Percentiles rank a stretch among this genome's conserved stretches.
These are phyloP conservation scores for Grosmannia clavigera DNA, from an alignment of 2,329 filamentous ascomycete genomes.

Conservation along the genomic window DNA sequence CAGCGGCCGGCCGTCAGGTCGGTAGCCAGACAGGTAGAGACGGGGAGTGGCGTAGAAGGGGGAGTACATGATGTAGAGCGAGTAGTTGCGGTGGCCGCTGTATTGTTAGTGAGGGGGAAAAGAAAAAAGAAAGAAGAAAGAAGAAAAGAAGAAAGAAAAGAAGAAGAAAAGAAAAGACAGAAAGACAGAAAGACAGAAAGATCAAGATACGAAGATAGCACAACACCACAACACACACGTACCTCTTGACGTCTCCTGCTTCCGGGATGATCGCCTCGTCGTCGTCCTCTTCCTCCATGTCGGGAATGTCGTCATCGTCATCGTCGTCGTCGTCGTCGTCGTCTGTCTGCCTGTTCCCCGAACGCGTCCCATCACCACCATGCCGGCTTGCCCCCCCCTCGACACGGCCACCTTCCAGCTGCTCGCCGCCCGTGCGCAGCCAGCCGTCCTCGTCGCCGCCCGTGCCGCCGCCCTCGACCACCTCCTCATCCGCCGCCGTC, in stretches of 20 bases:
- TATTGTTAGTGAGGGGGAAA: background rate
- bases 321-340: slow-evolving; percentile 37
- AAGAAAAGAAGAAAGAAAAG: background rate
- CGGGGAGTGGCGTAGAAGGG: slow-evolving; percentile 94
- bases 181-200: too few relatives aligned
- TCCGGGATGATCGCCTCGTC: slow-evolving; percentile 94
- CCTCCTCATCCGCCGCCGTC: slow-evolving; percentile 19
- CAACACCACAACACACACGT: slow-evolving; percentile 8
- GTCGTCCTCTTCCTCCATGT: slow-evolving; percentile 97
- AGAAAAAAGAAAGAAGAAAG: slow-evolving; percentile 2
- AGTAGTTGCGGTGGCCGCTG: slow-evolving; percentile 84
- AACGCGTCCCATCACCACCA: too few relatives aligned
- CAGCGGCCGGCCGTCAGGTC: slow-evolving; percentile 51
- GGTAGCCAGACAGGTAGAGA: slow-evolving; percentile 87
- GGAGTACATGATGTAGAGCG: slow-evolving; percentile 95
- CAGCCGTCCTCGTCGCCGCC: slow-evolving; percentile 70
- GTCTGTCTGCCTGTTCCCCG: too few relatives aligned
- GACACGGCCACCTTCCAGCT: background rate
- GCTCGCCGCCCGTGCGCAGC: slow-evolving; percentile 66
- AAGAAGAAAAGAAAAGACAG: background rate
- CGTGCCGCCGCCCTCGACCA: slow-evolving; percentile 48
- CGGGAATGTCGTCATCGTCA: slow-evolving; percentile 67
- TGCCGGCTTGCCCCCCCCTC: background rate
- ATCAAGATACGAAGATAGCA: too few relatives aligned
- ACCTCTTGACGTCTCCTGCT: slow-evolving; percentile 35